A percentile compares a stretch with the other conserved stretches of the same genome.
Conservation (phyloP, 2,329 filamentous ascomycete species). For the Leptographium galeiforme region DNA sequence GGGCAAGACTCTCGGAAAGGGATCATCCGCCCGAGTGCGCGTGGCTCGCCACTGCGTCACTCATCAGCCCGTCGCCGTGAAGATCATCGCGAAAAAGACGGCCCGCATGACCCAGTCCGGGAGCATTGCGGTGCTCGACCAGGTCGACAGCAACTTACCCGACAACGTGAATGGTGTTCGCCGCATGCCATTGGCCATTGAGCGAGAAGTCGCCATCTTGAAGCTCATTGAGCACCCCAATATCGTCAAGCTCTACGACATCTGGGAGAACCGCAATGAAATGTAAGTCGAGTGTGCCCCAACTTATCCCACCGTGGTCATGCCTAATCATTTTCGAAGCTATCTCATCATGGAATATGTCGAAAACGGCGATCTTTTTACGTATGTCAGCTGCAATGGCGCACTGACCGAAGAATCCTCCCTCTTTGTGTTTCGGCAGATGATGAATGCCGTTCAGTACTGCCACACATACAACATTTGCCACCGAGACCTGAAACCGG, state of each 20-base stretch:
- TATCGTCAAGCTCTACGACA: constrained; percentile 87
- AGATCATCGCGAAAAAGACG: constrained; percentile 80
- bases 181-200: constrained; percentile 74
- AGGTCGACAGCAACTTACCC: constrained; percentile 48
- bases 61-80: constrained; percentile 75
- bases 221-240: constrained; percentile 92
- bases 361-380: constrained; percentile 66
- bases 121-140: constrained; percentile 72
- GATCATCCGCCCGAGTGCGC: constrained; percentile 78
- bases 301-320: background rate
- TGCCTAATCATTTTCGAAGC: constrained; percentile 28
- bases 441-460: constrained; percentile 82
- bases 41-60: constrained; percentile 70
- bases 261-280: constrained; percentile 94
- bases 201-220: constrained; percentile 92
- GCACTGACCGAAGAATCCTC: constrained; percentile 68
- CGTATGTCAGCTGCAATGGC: constrained; percentile 64
- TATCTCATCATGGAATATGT: constrained; percentile 93
- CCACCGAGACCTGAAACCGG: constrained; percentile 90
- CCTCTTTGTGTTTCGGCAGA: constrained; percentile 79
- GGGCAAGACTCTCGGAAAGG: constrained; percentile 77
- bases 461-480: constrained; percentile 92
- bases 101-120: constrained; percentile 72
- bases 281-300: constrained; percentile 45
- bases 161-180: constrained; percentile 46